Base-by-base conservation (phyloP, 2,329 filamentous ascomycete species). In the Massarina eburnea region DNA sequence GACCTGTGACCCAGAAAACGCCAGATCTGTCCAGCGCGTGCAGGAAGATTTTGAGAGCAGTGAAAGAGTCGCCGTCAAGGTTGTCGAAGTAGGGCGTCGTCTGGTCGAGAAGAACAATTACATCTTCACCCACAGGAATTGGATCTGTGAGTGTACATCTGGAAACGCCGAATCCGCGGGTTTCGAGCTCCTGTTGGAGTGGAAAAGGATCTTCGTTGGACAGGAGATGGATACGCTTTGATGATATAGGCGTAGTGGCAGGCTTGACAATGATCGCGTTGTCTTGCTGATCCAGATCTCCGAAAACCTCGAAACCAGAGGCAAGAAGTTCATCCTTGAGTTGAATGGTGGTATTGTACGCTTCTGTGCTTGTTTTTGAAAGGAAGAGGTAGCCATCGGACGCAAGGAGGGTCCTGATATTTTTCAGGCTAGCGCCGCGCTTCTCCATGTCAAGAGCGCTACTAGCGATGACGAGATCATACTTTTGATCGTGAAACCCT, bases 1-100 rank as follows among this genome's bases (percentile, higher is more conserved):
- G 43, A 0, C 26, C 26, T 0, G 62, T 70, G 1, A 67, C 30
- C 69, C 69, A 71, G 3, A 72, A 41, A 7, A 67, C 27, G 1
- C 54, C 52, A 4, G 40, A 21, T 15, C 44, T 40, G 3, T 20
- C 27, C 7, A 54, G 3, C 4, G 32, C 5, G 6, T 30, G 20
- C 7, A 41, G 3, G 2, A 39, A 22, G 22, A 34, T 10, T 39
- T 57, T 20, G 40, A 62, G 55, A 7, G 19, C 6, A 8, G 35
- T 14, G 21, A 55, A 53, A 34, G 41, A 15, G 9, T 32, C 2
- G 14, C 49, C 41, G 6, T 42, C 40, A 10, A 67, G 53, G n/a
- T 58, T 35, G 9, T 64, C 45, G 35, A 71, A 54, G 44, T 67
- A 67, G 1, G 55, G 51, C 9, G 14, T 19, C 0, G 29, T 29